Conservation (phyloP, 164 flowering plant genomes). For the Warburgia ugandensis region DNA sequence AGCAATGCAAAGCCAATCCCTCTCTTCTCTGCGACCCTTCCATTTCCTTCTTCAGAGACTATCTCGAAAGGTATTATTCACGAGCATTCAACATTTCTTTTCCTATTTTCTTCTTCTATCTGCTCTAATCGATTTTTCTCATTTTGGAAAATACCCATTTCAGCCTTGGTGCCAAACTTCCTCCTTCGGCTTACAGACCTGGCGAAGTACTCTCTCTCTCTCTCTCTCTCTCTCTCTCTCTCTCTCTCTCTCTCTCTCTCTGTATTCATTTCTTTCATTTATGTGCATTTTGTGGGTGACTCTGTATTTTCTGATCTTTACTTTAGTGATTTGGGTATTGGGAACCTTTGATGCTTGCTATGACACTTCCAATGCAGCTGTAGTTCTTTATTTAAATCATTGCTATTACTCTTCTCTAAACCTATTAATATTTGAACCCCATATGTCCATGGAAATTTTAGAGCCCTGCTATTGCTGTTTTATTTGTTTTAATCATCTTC, state of each 20-base stretch:
- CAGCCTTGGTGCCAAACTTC: slow-evolving; percentile 74
- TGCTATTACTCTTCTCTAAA: too few species aligned
- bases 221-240: not conserved
- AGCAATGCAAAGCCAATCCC: slow-evolving; percentile 67
- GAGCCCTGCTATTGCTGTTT: too few species aligned
- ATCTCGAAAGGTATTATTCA: slow-evolving; percentile 59
- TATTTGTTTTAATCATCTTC: too few species aligned
- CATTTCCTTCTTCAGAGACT: slow-evolving; percentile 85
- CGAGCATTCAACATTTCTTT: not conserved
- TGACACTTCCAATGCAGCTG: too few species aligned
- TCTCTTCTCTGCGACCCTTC: slow-evolving; percentile 70
- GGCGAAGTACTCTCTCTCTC: slow-evolving; percentile 28
- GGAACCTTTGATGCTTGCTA: too few species aligned
- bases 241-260: not conserved
- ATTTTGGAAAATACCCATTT: not conserved
- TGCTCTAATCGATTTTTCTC: not conserved
- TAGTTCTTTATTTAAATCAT: not conserved
- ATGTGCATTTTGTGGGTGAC: not conserved
- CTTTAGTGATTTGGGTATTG: too few species aligned
- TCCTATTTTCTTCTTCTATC: not conserved
- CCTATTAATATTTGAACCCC: too few species aligned
- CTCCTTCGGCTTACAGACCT: slow-evolving; percentile 33
- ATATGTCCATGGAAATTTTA: too few species aligned
- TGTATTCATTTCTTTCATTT: not conserved
- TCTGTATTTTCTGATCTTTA: not conserved